Evolutionary conservation across 768 basidiomycete species (phyloP), one percentile per base, ranked within the genome.

Genomic region (Trametes punicea): DNA sequence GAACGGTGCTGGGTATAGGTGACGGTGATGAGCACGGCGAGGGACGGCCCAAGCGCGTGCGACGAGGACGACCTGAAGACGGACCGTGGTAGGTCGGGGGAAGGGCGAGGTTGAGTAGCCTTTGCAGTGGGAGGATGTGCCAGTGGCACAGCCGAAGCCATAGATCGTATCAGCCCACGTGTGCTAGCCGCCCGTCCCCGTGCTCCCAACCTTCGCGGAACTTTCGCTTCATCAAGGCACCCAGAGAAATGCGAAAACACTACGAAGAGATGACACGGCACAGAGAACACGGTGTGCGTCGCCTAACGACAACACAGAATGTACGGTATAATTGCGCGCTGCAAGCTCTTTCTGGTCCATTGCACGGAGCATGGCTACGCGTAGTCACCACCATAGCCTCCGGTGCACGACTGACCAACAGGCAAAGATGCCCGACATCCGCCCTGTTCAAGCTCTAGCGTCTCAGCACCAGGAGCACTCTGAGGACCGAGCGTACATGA

Each of bases 81-180:
- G n/a, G n/a, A n/a, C n/a, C n/a, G n/a, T n/a, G n/a, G n/a, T n/a
- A n/a, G n/a, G n/a, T n/a, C n/a, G n/a, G n/a, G n/a, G n/a, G n/a
- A n/a, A n/a, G n/a, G n/a, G n/a, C n/a, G 11, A 21, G 29, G 13
- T 16, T 6, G 23, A 29, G 18, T 30, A 40, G 41, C 30, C 25
- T 29, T 21, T 50, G 34, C 34, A 36, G 15, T n/a, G 7, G 5
- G 42, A 26, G 23, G 3, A 6, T 20, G 39, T 30, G 51, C n/a
- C n/a, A 20, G 39, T 56, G 55, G 57, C 57, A 54, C 57, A 54
- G 51, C 57, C 57, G 39, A 21, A 31, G 11, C 29, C 39, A 53
- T 49, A 53, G 57, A 59, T 59, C 57, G 42, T 59, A 59, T 59
- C 57, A 54, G 46, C 26, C 46, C 51, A 41, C 56, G 46, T 57